Conservation (phyloP, 2,329 filamentous ascomycete species). For the Escovopsis sp. region DNA sequence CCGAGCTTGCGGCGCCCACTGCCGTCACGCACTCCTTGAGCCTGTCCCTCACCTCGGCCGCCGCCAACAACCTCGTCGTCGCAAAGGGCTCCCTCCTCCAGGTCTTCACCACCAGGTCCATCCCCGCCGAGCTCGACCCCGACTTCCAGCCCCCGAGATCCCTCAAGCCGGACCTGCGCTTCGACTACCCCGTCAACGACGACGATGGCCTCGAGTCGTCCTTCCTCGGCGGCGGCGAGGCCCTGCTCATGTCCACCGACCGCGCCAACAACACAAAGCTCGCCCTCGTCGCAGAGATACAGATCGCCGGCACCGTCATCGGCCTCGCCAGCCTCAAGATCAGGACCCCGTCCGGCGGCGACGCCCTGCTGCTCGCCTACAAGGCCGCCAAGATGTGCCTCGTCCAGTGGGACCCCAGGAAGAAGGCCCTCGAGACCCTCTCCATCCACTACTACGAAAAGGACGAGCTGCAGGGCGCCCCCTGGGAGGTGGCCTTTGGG, state of each 20-base stretch:
- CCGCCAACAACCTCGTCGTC: constrained; percentile 73
- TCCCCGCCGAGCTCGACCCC: constrained; percentile 47
- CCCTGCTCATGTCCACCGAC: constrained; percentile 45
- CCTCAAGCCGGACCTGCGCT: constrained; percentile 29
- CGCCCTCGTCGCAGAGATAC: constrained; percentile 71
- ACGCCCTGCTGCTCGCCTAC: constrained; percentile 70
- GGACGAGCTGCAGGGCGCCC: constrained; percentile 69
- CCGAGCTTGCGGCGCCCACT: constrained; percentile 85
- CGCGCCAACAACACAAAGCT: constrained; percentile 59
- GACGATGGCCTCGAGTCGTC: constrained; percentile 52
- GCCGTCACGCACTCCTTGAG: constrained; percentile 80
- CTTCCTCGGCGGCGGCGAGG: constrained; percentile 45
- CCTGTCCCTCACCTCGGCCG: constrained; percentile 60
- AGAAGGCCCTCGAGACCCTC: constrained; percentile 65
- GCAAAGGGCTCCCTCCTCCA: constrained; percentile 88
- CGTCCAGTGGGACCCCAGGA: constrained; percentile 82
- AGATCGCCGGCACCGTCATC: constrained; percentile 69
- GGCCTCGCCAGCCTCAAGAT: constrained; percentile 68
- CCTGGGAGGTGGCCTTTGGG: constrained; percentile 64
- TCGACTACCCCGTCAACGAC: constrained; percentile 40
- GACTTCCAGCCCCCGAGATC: constrained; percentile 22
- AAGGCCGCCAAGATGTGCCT: constrained; percentile 87
- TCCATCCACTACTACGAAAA: constrained; percentile 98
- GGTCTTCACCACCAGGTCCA: constrained; percentile 62
- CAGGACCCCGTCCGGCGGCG: constrained; percentile 62